Evolutionary conservation across 2,329 filamentous ascomycete species (phyloP).

Genomic region (Xylariaceae sp.): DNA sequence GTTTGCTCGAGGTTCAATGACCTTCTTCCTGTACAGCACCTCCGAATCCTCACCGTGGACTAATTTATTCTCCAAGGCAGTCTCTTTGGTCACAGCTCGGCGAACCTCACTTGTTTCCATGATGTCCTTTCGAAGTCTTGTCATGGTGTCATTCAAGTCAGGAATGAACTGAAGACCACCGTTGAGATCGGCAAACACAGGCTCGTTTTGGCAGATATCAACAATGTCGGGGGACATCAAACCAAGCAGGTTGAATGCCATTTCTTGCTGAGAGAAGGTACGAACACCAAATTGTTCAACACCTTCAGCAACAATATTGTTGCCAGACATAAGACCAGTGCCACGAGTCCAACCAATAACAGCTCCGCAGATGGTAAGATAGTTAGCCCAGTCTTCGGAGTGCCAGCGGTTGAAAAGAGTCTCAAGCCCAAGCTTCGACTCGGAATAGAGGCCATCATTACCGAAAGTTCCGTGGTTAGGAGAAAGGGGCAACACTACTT

Average conservation of each 20-base stretch:
- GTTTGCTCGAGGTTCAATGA: constrained; percentile 91
- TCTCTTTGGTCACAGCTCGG: constrained; percentile 93
- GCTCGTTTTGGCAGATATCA: constrained; percentile 93
- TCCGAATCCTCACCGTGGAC: constrained; percentile 94
- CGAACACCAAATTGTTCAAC: constrained; percentile 96
- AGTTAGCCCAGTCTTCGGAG: constrained; percentile 96
- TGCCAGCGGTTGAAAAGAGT: constrained; percentile 99
- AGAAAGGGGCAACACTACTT: constrained; percentile 93
- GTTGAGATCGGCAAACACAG: constrained; percentile 96
- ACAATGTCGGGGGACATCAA: constrained; percentile 94
- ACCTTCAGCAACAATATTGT: constrained; percentile 96
- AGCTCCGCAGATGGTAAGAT: constrained; percentile 96
- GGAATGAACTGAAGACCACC: constrained; percentile 97
- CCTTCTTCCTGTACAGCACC: constrained; percentile 91
- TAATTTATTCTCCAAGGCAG: constrained; percentile 93
- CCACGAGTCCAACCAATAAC: constrained; percentile 99
- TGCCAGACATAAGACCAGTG: constrained; percentile 95
- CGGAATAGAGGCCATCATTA: constrained; percentile 96
- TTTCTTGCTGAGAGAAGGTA: constrained; percentile 98
- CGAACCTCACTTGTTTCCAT: constrained; percentile 95
- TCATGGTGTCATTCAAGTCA: constrained; percentile 94
- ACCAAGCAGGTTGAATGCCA: constrained; percentile 98
- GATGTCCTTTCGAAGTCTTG: constrained; percentile 88
- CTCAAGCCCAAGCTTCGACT: constrained; percentile 96
- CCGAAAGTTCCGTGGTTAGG: constrained; percentile 99